Evolutionary conservation across 1,139 yeast genomes (phyloP).

Genomic region (Sugiyamaella grinbergsii): DNA sequence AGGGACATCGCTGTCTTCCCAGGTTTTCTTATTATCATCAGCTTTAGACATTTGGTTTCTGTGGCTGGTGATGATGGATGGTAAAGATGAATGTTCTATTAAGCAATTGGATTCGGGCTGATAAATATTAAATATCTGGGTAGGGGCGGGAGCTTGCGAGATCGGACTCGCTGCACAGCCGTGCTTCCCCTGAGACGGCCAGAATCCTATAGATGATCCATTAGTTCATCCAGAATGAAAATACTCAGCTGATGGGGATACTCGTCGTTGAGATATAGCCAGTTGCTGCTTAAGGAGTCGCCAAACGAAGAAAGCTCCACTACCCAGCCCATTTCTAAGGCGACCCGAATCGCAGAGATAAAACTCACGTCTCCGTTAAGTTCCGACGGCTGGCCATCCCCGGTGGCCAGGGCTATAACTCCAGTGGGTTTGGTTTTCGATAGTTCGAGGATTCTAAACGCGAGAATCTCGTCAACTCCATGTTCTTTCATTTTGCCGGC

Average conservation of each 20-base stretch:
- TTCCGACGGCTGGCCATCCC: constrained; percentile 33
- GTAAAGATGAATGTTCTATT: no score
- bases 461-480: constrained; percentile 33
- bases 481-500: constrained; percentile 23
- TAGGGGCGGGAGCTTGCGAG: no score
- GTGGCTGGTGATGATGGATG: constrained; percentile 1
- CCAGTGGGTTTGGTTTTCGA: constrained; percentile 16
- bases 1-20: constrained; percentile 53
- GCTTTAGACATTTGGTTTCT: constrained; percentile 33
- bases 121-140: constrained; percentile 8
- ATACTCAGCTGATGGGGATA: constrained; percentile 6
- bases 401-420: constrained; percentile 32
- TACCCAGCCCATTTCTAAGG: constrained; percentile 30
- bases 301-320: constrained; percentile 34
- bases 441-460: constrained; percentile 23
- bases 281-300: constrained; percentile 27
- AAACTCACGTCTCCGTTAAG: constrained; percentile 27
- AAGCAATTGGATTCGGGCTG: constrained; percentile 1
- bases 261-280: constrained; percentile 21
- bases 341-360: constrained; percentile 24
- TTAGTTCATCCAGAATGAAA: constrained; percentile 10
- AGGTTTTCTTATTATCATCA: constrained; percentile 41
- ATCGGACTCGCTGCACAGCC: neutral
- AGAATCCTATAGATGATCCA: neutral
- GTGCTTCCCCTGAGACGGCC: neutral